Percentiles rank a stretch among this genome's conserved stretches.
These are phyloP conservation scores for Fusarium graminum DNA, from an alignment of 2,329 filamentous ascomycete species.

Conservation along the genomic window DNA sequence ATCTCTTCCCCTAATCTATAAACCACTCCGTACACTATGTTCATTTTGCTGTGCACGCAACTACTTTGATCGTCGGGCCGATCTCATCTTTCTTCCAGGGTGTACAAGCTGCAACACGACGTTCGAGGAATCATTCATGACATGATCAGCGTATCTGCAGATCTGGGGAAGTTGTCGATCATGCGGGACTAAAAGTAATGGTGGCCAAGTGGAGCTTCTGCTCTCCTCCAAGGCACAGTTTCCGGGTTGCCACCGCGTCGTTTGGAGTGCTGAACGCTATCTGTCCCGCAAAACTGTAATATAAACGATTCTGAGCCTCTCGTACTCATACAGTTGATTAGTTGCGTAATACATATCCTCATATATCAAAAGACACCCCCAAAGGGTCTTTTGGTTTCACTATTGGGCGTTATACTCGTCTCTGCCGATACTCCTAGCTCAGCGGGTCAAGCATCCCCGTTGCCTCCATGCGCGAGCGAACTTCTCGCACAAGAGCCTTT, in stretches of 20 bases:
- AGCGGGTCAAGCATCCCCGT: slow-evolving; percentile 50
- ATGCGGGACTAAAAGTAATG: not conserved
- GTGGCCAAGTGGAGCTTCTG: not conserved
- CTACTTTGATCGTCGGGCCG: slow-evolving; percentile 30
- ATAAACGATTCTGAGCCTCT: slow-evolving; percentile 1
- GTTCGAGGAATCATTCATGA: not conserved
- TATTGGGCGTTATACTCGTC: slow-evolving; percentile 20
- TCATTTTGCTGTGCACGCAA: not conserved
- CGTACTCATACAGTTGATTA: slow-evolving; percentile 28
- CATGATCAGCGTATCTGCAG: slow-evolving; percentile 8
- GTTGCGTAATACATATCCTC: slow-evolving; percentile 30
- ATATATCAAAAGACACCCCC: slow-evolving; percentile 10
- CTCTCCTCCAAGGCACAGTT: slow-evolving; percentile 2
- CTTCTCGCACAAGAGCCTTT: slow-evolving; percentile 90
- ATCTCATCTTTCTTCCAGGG: slow-evolving; percentile 7
- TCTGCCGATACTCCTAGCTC: slow-evolving; percentile 39
- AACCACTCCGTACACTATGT: not conserved
- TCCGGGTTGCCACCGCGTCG: slow-evolving; percentile 4
- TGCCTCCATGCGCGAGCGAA: slow-evolving; percentile 80
- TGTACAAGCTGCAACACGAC: not conserved
- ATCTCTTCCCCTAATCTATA: not conserved
- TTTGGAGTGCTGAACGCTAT: slow-evolving; percentile 1
- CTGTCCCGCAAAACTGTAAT: slow-evolving; percentile 1
- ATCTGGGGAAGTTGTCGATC: slow-evolving; percentile 17
- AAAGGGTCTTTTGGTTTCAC: slow-evolving; percentile 3